Percentiles rank a stretch among this genome's conserved stretches.
These are phyloP conservation scores for Yamadazyma epiphylla DNA, from an alignment of 1,139 yeast species.

Conservation along the genomic window DNA sequence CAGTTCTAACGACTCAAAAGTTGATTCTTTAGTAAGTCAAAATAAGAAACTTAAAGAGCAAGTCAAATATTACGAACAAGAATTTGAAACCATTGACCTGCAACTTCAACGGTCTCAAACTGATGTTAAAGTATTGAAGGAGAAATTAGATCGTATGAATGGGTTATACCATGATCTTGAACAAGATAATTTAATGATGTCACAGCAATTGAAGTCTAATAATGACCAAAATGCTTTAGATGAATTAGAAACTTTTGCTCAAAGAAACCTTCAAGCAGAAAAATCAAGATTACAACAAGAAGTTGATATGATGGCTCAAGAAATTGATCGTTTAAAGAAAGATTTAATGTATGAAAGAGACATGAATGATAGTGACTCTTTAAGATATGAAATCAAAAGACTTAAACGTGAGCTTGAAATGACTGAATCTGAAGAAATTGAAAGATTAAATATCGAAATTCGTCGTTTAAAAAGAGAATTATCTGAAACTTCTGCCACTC, in stretches of 20 bases:
- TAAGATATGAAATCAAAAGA: slow-evolving; percentile 14
- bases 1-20: slow-evolving; percentile 9
- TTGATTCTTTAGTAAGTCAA: slow-evolving; percentile 12
- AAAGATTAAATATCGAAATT: slow-evolving; percentile 13
- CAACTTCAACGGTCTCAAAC: slow-evolving; percentile 16
- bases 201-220: slow-evolving; percentile 8
- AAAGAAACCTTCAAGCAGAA: slow-evolving; percentile 8
- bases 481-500: slow-evolving; percentile 1
- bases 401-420: slow-evolving; percentile 38
- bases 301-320: slow-evolving; percentile 8
- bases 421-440: slow-evolving; percentile 8
- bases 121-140: slow-evolving; percentile 9
- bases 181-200: slow-evolving; percentile 13
- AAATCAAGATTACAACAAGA: slow-evolving; percentile 1
- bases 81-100: slow-evolving; percentile 20
- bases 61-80: slow-evolving; percentile 23
- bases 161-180: slow-evolving; percentile 12
- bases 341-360: slow-evolving; percentile 14
- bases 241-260: slow-evolving; percentile 21
- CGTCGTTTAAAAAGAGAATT: slow-evolving; percentile 37
- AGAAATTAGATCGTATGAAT: slow-evolving; percentile 9
- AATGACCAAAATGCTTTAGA: slow-evolving; percentile 12
- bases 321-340: slow-evolving; percentile 10
- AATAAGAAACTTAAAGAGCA: slow-evolving; percentile 20
- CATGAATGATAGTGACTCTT: slow-evolving; percentile 7